phyloP scores from a whole-genome alignment of 2,329 filamentous ascomycete genomes.

The Colletotrichum sp. region DNA sequence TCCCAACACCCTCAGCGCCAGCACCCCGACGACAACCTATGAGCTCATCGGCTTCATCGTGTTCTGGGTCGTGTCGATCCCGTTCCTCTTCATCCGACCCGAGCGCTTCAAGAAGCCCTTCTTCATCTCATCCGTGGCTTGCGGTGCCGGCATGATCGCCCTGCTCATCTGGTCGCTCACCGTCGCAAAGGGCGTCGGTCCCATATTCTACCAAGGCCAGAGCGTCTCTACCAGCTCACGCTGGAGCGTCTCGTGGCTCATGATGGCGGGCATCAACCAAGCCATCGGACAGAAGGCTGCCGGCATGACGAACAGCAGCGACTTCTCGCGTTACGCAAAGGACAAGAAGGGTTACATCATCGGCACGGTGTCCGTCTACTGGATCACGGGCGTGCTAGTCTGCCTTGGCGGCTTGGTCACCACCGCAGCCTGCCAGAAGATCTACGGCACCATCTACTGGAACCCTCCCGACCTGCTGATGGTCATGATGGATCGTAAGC shows the following conservation, averaged over 20 bases:
- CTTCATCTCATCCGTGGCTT: conserved; percentile 45
- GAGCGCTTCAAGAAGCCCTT: conserved; percentile 54
- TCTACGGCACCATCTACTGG: conserved; percentile 39
- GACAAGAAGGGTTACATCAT: conserved; percentile 36
- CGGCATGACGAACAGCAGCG: conserved; percentile 42
- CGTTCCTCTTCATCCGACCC: conserved; percentile 50
- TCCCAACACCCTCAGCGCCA: conserved; percentile 45
- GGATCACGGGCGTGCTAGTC: conserved; percentile 37
- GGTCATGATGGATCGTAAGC: conserved; percentile 28
- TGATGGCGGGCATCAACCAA: conserved; percentile 39
- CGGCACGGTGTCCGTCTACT: conserved; percentile 38
- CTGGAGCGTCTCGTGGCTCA: conserved; percentile 40
- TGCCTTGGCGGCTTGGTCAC: conserved; percentile 44
- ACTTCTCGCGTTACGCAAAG: conserved; percentile 39
- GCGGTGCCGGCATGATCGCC: conserved; percentile 47
- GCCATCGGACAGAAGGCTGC: conserved; percentile 41
- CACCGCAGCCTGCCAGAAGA: conserved; percentile 40
- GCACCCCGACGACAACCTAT: conserved; percentile 40
- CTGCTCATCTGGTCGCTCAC: conserved; percentile 53
- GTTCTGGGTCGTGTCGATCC: conserved; percentile 56
- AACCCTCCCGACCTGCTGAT: conserved; percentile 40
- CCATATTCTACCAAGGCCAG: conserved; percentile 38
- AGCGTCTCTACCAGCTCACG: background rate
- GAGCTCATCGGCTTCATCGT: conserved; percentile 54
- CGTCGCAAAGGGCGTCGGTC: conserved; percentile 46